A percentile compares a stretch with the other conserved stretches of the same genome.
phyloP scores from a whole-genome alignment of 1,139 yeast species.

The Nakaseomyces glabratus region DNA sequence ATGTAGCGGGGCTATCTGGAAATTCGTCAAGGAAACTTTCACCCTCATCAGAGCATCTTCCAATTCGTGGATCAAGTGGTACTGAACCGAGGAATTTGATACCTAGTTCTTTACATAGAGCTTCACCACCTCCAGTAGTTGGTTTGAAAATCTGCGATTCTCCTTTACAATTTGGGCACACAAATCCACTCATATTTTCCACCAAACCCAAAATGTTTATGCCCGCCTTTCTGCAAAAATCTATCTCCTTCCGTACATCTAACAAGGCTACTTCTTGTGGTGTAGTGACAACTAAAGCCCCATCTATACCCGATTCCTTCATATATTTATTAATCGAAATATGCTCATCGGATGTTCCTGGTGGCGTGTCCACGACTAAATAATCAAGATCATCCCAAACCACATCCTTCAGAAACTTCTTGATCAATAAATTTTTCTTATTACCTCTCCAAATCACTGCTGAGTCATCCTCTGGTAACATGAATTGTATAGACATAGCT shows the following conservation, averaged over 20 bases:
- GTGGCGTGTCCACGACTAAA: slow-evolving; percentile 91
- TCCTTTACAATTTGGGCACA: slow-evolving; percentile 89
- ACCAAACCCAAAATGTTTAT: slow-evolving; percentile 81
- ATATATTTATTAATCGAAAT: slow-evolving; percentile 78
- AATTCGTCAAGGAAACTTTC: slow-evolving; percentile 71
- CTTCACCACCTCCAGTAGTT: slow-evolving; percentile 93
- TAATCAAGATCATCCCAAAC: slow-evolving; percentile 85
- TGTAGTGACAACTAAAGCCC: slow-evolving; percentile 90
- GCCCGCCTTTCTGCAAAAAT: slow-evolving; percentile 85
- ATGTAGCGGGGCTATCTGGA: slow-evolving; percentile 91
- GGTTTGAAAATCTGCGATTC: slow-evolving; percentile 87
- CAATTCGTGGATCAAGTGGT: slow-evolving; percentile 93
- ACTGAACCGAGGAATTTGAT: slow-evolving; percentile 82
- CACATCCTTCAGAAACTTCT: slow-evolving; percentile 89
- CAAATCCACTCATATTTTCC: slow-evolving; percentile 98
- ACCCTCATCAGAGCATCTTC: slow-evolving; percentile 83
- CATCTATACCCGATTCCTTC: slow-evolving; percentile 88
- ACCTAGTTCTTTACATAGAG: slow-evolving; percentile 66
- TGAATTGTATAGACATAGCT: slow-evolving; percentile 89
- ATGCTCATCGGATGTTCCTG: slow-evolving; percentile 98
- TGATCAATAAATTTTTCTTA: slow-evolving; percentile 85
- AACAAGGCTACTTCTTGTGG: slow-evolving; percentile 95
- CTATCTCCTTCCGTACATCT: slow-evolving; percentile 93
- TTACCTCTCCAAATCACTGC: slow-evolving; percentile 98
- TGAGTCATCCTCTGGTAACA: slow-evolving; percentile 88